A percentile compares a stretch with the other conserved stretches of the same genome.
phyloP scores from a whole-genome alignment of 768 basidiomycete genomes.

The Crepidotus variabilis region DNA sequence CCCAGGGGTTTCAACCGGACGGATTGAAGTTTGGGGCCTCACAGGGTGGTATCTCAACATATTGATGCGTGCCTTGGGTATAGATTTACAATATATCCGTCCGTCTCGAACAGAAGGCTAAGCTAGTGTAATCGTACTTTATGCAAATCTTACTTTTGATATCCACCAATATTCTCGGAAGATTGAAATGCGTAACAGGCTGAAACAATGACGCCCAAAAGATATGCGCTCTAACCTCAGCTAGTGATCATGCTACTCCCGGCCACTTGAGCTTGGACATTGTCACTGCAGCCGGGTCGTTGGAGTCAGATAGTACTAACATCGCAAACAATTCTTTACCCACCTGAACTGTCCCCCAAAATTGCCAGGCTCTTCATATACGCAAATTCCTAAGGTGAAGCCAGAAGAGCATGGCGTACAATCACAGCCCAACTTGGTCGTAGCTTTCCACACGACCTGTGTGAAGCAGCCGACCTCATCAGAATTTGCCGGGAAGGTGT shows the following conservation, averaged over 20 bases:
- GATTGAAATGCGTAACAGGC: too few relatives aligned
- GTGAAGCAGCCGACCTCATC: neutral
- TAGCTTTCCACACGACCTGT: neutral
- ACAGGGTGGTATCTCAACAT: conserved; percentile 69
- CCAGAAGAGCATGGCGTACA: neutral
- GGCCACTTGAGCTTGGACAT: too few relatives aligned
- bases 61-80: conserved; percentile 52
- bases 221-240: too few relatives aligned
- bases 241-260: too few relatives aligned
- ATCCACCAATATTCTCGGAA: too few relatives aligned
- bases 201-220: too few relatives aligned
- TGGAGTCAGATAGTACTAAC: too few relatives aligned
- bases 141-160: neutral
- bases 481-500: neutral
- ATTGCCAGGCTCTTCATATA: too few relatives aligned
- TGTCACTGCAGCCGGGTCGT: too few relatives aligned
- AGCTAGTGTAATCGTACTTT: neutral
- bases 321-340: too few relatives aligned
- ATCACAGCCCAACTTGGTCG: neutral
- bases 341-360: too few relatives aligned
- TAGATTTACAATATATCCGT: conserved; percentile 33
- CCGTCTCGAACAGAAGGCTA: neutral
- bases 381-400: neutral
- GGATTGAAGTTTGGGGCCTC: conserved; percentile 76
- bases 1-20: conserved; percentile 37